Evolutionary conservation across 2,329 filamentous ascomycete species (phyloP).

Genomic region (Aotearoamyces nothofagi): DNA sequence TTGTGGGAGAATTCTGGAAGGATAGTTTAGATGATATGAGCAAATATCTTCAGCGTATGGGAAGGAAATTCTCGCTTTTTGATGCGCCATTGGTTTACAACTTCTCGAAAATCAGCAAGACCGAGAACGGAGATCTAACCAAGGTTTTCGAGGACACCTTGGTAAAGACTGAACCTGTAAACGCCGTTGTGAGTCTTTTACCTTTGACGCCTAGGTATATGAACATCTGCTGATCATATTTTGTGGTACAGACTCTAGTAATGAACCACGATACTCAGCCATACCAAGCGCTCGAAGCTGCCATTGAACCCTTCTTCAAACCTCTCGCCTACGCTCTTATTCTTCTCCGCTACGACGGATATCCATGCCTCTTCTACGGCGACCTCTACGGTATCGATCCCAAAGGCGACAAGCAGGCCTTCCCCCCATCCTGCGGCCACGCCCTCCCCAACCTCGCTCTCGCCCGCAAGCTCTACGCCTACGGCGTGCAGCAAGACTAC

Average conservation of each 20-base stretch:
- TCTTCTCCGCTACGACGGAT: constrained; percentile 45
- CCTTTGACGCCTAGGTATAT: too few relatives aligned
- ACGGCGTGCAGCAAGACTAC: constrained; percentile 49
- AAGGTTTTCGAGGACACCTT: constrained; percentile 46
- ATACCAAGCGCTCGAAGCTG: constrained; percentile 45
- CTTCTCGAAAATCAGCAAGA: constrained; percentile 44
- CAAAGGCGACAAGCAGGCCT: constrained; percentile 26
- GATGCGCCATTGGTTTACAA: constrained; percentile 56
- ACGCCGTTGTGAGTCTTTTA: constrained; percentile 34
- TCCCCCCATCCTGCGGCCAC: constrained; percentile 34
- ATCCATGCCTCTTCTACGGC: constrained; percentile 56
- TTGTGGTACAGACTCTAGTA: constrained; percentile 51
- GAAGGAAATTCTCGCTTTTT: constrained; percentile 44
- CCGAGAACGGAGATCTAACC: constrained; percentile 42
- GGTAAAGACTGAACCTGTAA: constrained; percentile 33
- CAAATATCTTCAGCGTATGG: constrained; percentile 40
- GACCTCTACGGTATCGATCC: constrained; percentile 48
- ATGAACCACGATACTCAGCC: constrained; percentile 59
- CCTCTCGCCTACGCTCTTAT: constrained; percentile 58
- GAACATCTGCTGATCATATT: too few relatives aligned
- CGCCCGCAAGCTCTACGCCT: constrained; percentile 49
- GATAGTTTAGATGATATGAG: constrained; percentile 38
- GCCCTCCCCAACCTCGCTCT: constrained; percentile 42
- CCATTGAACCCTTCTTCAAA: constrained; percentile 53
- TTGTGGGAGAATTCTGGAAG: constrained; percentile 58